These are phyloP conservation scores for Clonostachys byssicola DNA, from an alignment of 2,329 filamentous ascomycete genomes.

Conservation along the genomic window DNA sequence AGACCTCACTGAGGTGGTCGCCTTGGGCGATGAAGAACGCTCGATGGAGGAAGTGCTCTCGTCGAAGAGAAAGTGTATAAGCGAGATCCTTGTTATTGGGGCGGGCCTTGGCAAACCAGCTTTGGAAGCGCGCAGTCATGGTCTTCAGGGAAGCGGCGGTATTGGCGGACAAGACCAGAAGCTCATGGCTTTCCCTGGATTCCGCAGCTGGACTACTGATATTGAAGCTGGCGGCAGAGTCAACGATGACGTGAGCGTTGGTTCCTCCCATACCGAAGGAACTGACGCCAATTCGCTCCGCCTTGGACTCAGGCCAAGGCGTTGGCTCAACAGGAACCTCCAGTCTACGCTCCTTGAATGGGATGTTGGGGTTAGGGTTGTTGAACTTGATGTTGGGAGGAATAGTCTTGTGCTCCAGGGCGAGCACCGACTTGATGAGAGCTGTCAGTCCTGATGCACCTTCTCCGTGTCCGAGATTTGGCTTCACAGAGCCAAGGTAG, in stretches of 20 bases:
- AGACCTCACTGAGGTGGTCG: neutral
- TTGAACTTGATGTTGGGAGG: slow-evolving; percentile 34
- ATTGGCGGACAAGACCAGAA: no score
- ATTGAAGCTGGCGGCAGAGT: no score
- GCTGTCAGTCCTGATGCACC: slow-evolving; percentile 33
- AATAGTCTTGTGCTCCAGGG: slow-evolving; percentile 32
- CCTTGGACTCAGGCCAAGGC: slow-evolving; percentile 10
- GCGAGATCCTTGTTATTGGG: neutral
- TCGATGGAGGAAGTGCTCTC: neutral
- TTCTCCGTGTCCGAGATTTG: slow-evolving; percentile 38
- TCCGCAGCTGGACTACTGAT: no score
- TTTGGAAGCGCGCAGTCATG: no score
- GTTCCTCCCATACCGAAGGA: slow-evolving; percentile 26
- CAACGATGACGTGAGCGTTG: slow-evolving; percentile 12
- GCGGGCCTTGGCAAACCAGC: no score
- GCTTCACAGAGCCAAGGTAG: slow-evolving; percentile 24
- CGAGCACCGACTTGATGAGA: slow-evolving; percentile 33
- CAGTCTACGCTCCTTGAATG: slow-evolving; percentile 10
- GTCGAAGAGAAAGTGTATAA: neutral
- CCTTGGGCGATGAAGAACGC: neutral
- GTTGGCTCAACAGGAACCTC: slow-evolving; percentile 10
- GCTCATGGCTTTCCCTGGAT: no score
- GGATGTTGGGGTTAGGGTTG: slow-evolving; percentile 23
- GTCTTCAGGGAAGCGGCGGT: no score
- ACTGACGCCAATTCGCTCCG: slow-evolving; percentile 18